These are phyloP conservation scores for Rhynchosporium graminicola DNA, from an alignment of 2,329 filamentous ascomycete species.

Conservation along the genomic window DNA sequence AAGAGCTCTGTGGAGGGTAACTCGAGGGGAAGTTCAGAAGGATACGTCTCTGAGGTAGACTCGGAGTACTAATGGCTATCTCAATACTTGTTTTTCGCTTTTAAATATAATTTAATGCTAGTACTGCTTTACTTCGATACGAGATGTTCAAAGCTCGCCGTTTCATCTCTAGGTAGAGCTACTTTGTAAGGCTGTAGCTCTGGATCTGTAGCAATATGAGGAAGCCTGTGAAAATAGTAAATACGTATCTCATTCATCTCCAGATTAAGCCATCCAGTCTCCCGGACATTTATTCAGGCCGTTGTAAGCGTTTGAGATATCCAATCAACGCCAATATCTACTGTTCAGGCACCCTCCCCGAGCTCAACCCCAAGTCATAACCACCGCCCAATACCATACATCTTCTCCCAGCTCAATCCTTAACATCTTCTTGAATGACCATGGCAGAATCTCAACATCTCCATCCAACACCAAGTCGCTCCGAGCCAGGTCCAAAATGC, in stretches of 20 bases:
- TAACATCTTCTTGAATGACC: neutral
- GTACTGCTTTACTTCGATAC: neutral
- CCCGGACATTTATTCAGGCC: too few species aligned
- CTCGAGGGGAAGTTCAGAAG: neutral
- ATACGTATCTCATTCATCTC: neutral
- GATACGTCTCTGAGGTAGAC: neutral
- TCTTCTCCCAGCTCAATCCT: neutral
- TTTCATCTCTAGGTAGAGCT: too few species aligned
- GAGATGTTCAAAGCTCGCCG: neutral
- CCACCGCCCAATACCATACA: neutral
- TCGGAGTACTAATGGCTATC: constrained; percentile 1
- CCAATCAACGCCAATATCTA: neutral
- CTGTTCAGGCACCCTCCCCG: neutral
- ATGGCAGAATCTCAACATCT: constrained; percentile 23
- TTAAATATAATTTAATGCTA: neutral
- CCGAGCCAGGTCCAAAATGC: constrained; percentile 35
- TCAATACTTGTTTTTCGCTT: neutral
- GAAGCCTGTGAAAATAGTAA: too few species aligned
- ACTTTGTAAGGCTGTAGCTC: too few species aligned
- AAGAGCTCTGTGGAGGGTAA: neutral
- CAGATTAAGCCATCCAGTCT: neutral
- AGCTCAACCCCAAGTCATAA: neutral
- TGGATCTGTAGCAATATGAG: too few species aligned
- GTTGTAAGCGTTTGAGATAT: neutral
- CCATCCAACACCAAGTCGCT: constrained; percentile 40